Conservation (phyloP, 179 eudicot species). For the Silene coronaria region DNA sequence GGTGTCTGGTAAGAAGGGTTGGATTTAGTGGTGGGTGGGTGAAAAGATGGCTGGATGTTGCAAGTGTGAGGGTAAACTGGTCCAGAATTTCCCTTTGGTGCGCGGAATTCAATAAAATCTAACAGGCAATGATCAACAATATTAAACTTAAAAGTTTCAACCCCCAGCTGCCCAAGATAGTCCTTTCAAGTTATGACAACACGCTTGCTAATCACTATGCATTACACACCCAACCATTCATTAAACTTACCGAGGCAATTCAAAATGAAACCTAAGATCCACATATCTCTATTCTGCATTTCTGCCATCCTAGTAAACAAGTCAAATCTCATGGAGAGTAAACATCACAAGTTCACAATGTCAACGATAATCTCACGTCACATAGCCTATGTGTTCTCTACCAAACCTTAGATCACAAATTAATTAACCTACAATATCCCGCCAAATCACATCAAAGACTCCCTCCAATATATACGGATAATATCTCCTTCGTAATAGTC, state of each 20-base stretch:
- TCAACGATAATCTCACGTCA: not conserved
- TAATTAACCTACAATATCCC: not conserved
- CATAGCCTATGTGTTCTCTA: not conserved
- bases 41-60: too few relatives aligned
- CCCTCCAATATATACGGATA: not conserved
- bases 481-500: not conserved
- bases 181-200: not conserved
- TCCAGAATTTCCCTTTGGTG: not conserved
- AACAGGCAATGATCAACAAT: not conserved
- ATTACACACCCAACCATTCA: not conserved
- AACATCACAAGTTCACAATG: not conserved
- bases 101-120: not conserved
- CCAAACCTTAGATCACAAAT: not conserved
- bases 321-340: not conserved
- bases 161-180: not conserved
- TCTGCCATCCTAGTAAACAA: not conserved
- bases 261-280: not conserved
- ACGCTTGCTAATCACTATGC: not conserved
- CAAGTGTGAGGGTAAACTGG: too few relatives aligned
- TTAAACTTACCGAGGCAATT: not conserved
- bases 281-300: not conserved
- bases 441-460: not conserved
- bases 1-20: too few relatives aligned
- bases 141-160: not conserved
- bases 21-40: too few relatives aligned